Evolutionary conservation across 2,329 filamentous ascomycete genomes (phyloP).

Genomic region (Aureobasidium sp.): DNA sequence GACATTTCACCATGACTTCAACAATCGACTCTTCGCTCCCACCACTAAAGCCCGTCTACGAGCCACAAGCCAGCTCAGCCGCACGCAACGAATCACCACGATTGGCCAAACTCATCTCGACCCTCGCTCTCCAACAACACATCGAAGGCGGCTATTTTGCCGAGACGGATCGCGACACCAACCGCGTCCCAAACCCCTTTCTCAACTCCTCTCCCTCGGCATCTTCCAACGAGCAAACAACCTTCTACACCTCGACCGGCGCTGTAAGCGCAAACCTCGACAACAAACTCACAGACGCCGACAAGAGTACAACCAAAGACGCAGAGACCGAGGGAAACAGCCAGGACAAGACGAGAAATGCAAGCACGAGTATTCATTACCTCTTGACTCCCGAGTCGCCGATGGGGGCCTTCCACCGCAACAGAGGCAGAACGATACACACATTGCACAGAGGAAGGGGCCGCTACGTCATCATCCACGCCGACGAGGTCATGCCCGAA

Average conservation of each 20-base stretch:
- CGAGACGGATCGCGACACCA: constrained; percentile 50
- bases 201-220: constrained; percentile 13
- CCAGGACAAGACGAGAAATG: constrained; percentile 34
- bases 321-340: constrained; percentile 20
- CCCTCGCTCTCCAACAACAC: constrained; percentile 45
- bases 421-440: constrained; percentile 54
- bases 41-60: constrained; percentile 20
- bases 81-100: constrained; percentile 23
- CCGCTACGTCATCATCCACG: constrained; percentile 55
- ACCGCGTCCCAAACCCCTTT: constrained; percentile 49
- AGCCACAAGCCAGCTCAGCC: constrained; percentile 14
- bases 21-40: constrained; percentile 19
- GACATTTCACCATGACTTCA: constrained; percentile 10
- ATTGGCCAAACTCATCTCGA: constrained; percentile 32
- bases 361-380: constrained; percentile 57
- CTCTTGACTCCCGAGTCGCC: constrained; percentile 48
- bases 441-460: constrained; percentile 56
- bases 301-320: constrained; percentile 21
- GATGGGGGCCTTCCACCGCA: constrained; percentile 55
- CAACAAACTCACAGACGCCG: constrained; percentile 24
- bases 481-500: constrained; percentile 33
- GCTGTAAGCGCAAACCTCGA: constrained; percentile 22
- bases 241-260: constrained; percentile 26
- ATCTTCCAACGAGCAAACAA: background rate
- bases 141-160: constrained; percentile 57